These are phyloP conservation scores for Trypanosoma congolense DNA, from an alignment of 208 protist species.

Conservation along the genomic window DNA sequence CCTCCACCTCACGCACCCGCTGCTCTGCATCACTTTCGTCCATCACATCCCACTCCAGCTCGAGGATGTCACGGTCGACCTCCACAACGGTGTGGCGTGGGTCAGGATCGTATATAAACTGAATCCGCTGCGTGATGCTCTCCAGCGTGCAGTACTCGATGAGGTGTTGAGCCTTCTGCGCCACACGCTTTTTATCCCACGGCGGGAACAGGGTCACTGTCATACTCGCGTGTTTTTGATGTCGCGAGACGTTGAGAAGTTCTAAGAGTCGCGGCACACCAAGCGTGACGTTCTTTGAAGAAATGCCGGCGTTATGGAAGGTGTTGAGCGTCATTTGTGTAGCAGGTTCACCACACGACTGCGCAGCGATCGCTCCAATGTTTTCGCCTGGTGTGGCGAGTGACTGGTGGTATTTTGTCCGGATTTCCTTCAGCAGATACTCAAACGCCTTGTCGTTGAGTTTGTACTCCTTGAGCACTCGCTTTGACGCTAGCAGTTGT, in stretches of 20 bases:
- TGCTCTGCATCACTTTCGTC: constrained; percentile 52
- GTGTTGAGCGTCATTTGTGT: constrained; percentile 99
- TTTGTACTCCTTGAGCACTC: constrained; percentile 92
- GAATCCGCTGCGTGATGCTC: constrained; percentile 83
- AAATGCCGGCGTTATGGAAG: constrained; percentile 99
- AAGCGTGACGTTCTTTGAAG: constrained; percentile 99
- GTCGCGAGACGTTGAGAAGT: constrained; percentile 98
- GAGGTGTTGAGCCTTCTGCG: constrained; percentile 85
- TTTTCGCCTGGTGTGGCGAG: constrained; percentile 96
- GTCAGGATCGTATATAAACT: constrained; percentile 98
- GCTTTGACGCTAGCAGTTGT: constrained; percentile 90
- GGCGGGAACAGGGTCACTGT: constrained; percentile 87
- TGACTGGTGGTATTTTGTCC: constrained; percentile 90
- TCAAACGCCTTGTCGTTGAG: constrained; percentile 94
- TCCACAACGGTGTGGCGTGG: constrained; percentile 87
- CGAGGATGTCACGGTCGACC: constrained; percentile 89
- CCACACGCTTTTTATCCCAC: constrained; percentile 52
- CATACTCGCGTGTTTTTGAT: constrained; percentile 94
- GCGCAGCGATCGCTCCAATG: constrained; percentile 98
- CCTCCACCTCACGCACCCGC: constrained; percentile 26
- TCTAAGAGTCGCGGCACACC: constrained; percentile 99
- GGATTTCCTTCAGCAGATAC: constrained; percentile 96
- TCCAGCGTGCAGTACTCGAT: constrained; percentile 95
- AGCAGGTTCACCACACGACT: constrained; percentile 99
- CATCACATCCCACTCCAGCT: constrained; percentile 56